phyloP scores from a whole-genome alignment of 768 basidiomycete species.

The Mrakia blollopis region DNA sequence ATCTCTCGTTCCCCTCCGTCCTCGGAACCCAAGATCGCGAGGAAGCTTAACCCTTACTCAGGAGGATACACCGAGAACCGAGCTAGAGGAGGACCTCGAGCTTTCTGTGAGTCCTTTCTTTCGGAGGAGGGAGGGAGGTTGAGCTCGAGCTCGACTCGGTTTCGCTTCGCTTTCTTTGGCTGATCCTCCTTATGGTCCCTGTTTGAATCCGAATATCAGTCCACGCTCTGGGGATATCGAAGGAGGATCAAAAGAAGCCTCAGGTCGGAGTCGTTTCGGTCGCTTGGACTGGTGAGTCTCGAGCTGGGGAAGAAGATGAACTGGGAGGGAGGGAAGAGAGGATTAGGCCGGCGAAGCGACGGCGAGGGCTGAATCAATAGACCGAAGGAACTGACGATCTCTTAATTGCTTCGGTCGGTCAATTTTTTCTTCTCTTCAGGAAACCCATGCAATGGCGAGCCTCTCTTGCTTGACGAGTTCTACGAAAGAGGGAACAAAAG shows the following conservation, averaged over 20 bases:
- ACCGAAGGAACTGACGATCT: background rate
- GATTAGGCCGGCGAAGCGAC: background rate
- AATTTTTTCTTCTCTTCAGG: background rate
- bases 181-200: background rate
- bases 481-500: too few species aligned
- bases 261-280: conserved; percentile 2
- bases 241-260: conserved; percentile 20
- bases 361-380: background rate
- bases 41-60: conserved; percentile 13
- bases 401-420: background rate
- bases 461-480: background rate
- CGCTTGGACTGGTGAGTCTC: background rate
- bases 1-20: background rate
- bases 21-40: background rate
- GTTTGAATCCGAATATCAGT: background rate
- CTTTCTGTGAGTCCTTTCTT: conserved; percentile 1
- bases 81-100: conserved; percentile 6
- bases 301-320: background rate
- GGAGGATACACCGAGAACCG: conserved; percentile 12
- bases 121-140: background rate
- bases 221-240: background rate
- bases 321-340: background rate
- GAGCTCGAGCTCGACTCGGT: background rate
- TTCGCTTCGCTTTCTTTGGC: background rate
- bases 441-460: background rate